These are phyloP conservation scores for Fusarium anthophilum DNA, from an alignment of 2,329 filamentous ascomycete genomes.

Conservation along the genomic window DNA sequence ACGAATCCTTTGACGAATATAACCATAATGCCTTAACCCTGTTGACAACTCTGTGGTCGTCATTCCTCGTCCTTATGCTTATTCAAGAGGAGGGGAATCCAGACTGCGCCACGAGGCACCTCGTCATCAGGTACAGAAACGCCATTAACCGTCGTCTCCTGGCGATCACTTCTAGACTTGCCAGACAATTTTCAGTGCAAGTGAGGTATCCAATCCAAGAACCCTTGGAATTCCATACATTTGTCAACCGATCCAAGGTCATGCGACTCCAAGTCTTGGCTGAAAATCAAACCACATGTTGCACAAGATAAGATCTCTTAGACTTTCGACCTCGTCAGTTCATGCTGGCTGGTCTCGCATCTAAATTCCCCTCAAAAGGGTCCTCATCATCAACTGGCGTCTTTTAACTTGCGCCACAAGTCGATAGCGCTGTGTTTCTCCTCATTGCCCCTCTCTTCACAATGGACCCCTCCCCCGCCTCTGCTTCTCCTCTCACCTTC, in stretches of 20 bases:
- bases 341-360: background rate
- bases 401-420: constrained; percentile 21
- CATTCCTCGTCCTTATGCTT: constrained; percentile 1
- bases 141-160: constrained; percentile 20
- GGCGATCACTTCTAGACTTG: constrained; percentile 2
- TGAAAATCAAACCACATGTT: background rate
- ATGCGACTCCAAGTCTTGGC: background rate
- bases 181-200: background rate
- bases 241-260: background rate
- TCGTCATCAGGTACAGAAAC: constrained; percentile 27
- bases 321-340: background rate
- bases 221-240: background rate
- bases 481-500: constrained; percentile 11
- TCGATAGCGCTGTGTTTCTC: constrained; percentile 9
- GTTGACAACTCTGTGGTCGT: background rate
- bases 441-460: constrained; percentile 17
- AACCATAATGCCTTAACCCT: background rate
- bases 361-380: background rate
- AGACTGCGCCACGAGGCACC: constrained; percentile 21
- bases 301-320: background rate
- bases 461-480: constrained; percentile 7
- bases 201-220: background rate
- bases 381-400: background rate
- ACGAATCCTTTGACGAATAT: background rate
- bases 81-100: background rate